These are phyloP conservation scores for Cytidiella melzeri DNA, from an alignment of 768 basidiomycete species.

Conservation along the genomic window DNA sequence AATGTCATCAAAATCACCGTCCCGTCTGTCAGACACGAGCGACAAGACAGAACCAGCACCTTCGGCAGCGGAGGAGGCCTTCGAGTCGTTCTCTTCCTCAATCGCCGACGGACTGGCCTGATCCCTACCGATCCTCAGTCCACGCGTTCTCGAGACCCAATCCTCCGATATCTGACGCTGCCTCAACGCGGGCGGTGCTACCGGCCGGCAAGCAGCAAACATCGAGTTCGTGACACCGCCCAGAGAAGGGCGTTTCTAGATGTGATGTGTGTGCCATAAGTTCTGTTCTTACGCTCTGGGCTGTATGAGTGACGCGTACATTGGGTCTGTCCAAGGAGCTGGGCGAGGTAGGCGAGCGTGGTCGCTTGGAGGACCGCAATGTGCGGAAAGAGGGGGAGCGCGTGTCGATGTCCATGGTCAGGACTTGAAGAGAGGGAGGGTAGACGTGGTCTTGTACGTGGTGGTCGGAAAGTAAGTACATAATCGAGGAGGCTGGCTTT, in stretches of 20 bases:
- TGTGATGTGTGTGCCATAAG: background rate
- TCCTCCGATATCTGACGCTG: constrained; percentile 43
- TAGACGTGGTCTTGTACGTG: too few species aligned
- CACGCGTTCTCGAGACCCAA: constrained; percentile 69
- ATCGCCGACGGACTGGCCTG: background rate
- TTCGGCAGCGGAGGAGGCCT: background rate
- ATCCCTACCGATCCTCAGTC: constrained; percentile 47
- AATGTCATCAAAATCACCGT: background rate
- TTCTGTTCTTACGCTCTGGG: background rate
- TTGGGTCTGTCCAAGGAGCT: constrained; percentile 45
- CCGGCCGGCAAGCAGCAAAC: constrained; percentile 12
- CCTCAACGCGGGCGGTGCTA: constrained; percentile 25
- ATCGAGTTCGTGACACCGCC: constrained; percentile 21
- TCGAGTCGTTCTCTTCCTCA: background rate
- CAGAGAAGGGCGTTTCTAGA: constrained; percentile 56
- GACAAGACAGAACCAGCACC: too few species aligned
- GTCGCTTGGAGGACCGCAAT: constrained; percentile 38
- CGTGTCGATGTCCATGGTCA: constrained; percentile 54
- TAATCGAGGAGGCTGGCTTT: too few species aligned
- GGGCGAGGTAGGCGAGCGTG: constrained; percentile 54
- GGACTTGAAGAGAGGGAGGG: too few species aligned
- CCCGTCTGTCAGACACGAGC: constrained; percentile 6
- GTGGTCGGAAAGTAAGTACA: background rate
- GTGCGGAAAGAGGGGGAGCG: constrained; percentile 27
- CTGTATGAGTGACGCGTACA: constrained; percentile 32